Percentiles rank a stretch among this genome's conserved stretches.
phyloP scores from a whole-genome alignment of 768 basidiomycete species.

The Porphyrellus cyaneotinctus region DNA sequence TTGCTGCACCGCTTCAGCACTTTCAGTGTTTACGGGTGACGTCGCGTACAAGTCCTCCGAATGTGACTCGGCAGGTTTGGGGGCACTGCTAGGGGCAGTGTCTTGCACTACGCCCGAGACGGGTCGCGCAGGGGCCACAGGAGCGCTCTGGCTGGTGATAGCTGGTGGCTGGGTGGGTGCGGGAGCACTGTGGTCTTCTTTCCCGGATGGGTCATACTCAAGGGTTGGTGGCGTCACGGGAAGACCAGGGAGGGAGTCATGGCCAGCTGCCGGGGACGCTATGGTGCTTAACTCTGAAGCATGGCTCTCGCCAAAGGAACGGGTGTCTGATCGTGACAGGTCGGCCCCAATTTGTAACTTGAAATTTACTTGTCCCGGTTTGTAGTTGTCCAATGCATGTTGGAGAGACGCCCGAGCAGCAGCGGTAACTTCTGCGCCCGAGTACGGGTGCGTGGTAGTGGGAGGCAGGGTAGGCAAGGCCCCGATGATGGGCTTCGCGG shows the following conservation, averaged over 20 bases:
- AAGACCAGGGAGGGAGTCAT: slow-evolving; percentile 32
- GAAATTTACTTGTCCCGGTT: slow-evolving; percentile 59
- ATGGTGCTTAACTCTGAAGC: slow-evolving; percentile 67
- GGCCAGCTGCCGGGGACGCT: slow-evolving; percentile 27
- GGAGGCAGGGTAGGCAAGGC: slow-evolving; percentile 71
- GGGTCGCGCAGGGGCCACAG: slow-evolving; percentile 22
- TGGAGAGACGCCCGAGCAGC: slow-evolving; percentile 72
- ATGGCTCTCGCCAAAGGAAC: slow-evolving; percentile 83
- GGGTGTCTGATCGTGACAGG: slow-evolving; percentile 66
- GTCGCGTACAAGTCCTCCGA: slow-evolving; percentile 31
- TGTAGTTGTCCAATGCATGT: slow-evolving; percentile 73
- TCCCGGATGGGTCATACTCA: slow-evolving; percentile 10
- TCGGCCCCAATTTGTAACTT: slow-evolving; percentile 45
- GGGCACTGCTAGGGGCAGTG: neutral
- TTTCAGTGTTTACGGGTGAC: slow-evolving; percentile 37
- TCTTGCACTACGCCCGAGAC: slow-evolving; percentile 26
- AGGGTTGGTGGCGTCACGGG: slow-evolving; percentile 42
- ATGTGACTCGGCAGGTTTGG: slow-evolving; percentile 23
- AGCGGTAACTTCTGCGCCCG: slow-evolving; percentile 59
- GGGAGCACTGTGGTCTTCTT: slow-evolving; percentile 8
- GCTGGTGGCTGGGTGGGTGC: neutral
- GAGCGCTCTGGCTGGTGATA: slow-evolving; percentile 25
- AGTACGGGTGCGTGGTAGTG: slow-evolving; percentile 49
- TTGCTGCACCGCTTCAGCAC: slow-evolving; percentile 64
- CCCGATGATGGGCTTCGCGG: slow-evolving; percentile 55